A percentile compares a stretch with the other conserved stretches of the same genome.
phyloP scores from a whole-genome alignment of 2,329 filamentous ascomycete genomes.

The Epichloe festucae region DNA sequence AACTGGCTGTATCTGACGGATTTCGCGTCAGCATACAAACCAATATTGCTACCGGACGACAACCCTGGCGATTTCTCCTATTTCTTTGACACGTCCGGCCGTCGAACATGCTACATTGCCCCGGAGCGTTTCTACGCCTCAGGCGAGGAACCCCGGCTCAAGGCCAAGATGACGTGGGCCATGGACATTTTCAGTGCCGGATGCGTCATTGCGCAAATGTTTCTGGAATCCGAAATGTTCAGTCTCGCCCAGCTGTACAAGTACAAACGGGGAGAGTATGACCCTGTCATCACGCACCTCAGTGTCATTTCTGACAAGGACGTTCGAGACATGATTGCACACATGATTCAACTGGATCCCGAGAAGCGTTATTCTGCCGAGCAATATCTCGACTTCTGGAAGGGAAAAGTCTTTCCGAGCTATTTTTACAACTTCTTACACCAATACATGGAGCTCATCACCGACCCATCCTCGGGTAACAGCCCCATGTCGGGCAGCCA shows the following conservation, averaged over 20 bases:
- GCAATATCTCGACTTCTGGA: conserved; percentile 87
- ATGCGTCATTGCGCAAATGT: conserved; percentile 92
- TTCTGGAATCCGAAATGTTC: conserved; percentile 92
- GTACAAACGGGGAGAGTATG: conserved; percentile 85
- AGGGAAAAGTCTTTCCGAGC: conserved; percentile 79
- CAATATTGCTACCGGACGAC: conserved; percentile 83
- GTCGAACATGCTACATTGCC: conserved; percentile 87
- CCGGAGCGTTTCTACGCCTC: conserved; percentile 79
- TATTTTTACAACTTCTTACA: conserved; percentile 98
- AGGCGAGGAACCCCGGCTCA: conserved; percentile 49
- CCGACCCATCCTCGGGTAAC: conserved; percentile 73
- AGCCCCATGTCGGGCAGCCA: conserved; percentile 51
- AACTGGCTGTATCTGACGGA: conserved; percentile 98
- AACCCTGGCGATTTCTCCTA: conserved; percentile 97
- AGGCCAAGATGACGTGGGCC: conserved; percentile 62
- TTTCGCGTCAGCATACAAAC: conserved; percentile 92
- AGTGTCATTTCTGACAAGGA: conserved; percentile 79
- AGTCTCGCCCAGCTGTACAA: conserved; percentile 93
- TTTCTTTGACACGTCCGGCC: conserved; percentile 87
- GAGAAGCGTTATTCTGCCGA: conserved; percentile 86
- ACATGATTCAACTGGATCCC: conserved; percentile 94
- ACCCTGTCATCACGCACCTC: conserved; percentile 68
- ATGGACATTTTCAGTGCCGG: conserved; percentile 98
- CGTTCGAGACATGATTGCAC: conserved; percentile 75
- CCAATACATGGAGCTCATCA: conserved; percentile 94